A percentile compares a stretch with the other conserved stretches of the same genome.
Evolutionary conservation across 1,139 yeast species (phyloP).

Genomic region (Yamadazyma sp.): DNA sequence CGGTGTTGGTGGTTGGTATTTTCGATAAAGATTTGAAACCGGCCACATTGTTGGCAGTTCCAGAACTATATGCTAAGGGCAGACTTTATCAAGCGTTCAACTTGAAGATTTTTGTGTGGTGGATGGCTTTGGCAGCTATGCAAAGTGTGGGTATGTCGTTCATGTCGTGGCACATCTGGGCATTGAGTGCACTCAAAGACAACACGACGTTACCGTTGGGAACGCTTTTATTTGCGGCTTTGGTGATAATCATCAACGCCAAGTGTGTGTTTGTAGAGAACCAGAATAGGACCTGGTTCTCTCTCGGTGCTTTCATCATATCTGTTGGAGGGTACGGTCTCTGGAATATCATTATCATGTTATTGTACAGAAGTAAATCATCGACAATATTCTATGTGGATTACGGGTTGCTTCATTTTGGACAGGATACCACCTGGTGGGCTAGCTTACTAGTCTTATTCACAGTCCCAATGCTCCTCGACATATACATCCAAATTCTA

Average conservation of each 20-base stretch:
- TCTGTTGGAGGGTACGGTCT: conserved; percentile 86
- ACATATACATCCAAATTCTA: conserved; percentile 59
- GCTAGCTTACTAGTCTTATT: conserved; percentile 60
- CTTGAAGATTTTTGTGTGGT: conserved; percentile 62
- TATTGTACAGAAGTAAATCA: conserved; percentile 57
- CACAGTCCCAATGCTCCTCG: conserved; percentile 63
- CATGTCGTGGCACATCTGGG: conserved; percentile 66
- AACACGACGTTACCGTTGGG: conserved; percentile 84
- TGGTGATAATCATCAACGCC: conserved; percentile 69
- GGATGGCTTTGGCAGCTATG: conserved; percentile 78
- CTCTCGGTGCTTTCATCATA: conserved; percentile 66
- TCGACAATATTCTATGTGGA: conserved; percentile 71
- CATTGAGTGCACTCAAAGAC: conserved; percentile 62
- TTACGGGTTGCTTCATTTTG: conserved; percentile 72
- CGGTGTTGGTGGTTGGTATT: conserved; percentile 93
- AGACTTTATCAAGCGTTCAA: conserved; percentile 76
- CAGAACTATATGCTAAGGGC: conserved; percentile 83
- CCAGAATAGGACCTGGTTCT: conserved; percentile 74
- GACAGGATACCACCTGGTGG: conserved; percentile 85
- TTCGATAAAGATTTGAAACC: conserved; percentile 90
- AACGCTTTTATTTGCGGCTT: conserved; percentile 66
- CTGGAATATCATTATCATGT: conserved; percentile 81
- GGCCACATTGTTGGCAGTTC: conserved; percentile 84
- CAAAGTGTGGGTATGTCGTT: conserved; percentile 77
- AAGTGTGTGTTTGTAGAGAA: conserved; percentile 83